Evolutionary conservation across 805 yeast species (phyloP), one percentile per base, ranked within the genome.

Genomic region (Lachancea meyersii): DNA sequence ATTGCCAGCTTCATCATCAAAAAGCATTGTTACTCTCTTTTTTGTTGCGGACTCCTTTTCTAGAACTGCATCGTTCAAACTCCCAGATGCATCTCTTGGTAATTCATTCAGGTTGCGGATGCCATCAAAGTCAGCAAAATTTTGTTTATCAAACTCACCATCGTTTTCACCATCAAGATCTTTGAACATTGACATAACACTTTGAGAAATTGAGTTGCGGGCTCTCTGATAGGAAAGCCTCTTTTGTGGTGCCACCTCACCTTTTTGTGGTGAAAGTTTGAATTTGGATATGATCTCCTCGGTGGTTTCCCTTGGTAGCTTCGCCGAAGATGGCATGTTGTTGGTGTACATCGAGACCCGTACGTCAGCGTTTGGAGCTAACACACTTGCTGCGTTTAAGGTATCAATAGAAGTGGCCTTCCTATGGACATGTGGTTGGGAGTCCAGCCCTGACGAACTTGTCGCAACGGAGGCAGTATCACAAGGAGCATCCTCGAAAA

Each of bases 381-480:
- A 39, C 7, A 61, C 52, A 37, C 55, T 52, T 2, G 58, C 53
- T 1, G 58, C 57, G 41, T 58, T 57, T 36, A 60, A 41, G 13
- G 64, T 58, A 18, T 59, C 66, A 31, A 61, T 57, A 1, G 66
- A 60, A 5, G 60, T 59, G 1, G 60, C 65, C 40, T 60, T 60
- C 26, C 58, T 54, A 39, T 54, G 62, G 26, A 53, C 49, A 26
- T 51, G 54, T 4, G 47, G 49, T 16, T 50, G 50, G 1, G 58
- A 53, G 16, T 39, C 48, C 28, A 45, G 49, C 1, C 53, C 45
- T 4, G 60, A 52, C 1, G 59, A 50, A 9, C 54, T 45, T n/a
- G 51, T 45, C 3, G 61, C 49, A 3, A 51, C 52, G 5, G 55
- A 46, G 9, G 44, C 41, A 3, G 52, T 46, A 4, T 57, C 60